Evolutionary conservation across 2,329 filamentous ascomycete genomes (phyloP).

Genomic region (Colletotrichum orbiculare): DNA sequence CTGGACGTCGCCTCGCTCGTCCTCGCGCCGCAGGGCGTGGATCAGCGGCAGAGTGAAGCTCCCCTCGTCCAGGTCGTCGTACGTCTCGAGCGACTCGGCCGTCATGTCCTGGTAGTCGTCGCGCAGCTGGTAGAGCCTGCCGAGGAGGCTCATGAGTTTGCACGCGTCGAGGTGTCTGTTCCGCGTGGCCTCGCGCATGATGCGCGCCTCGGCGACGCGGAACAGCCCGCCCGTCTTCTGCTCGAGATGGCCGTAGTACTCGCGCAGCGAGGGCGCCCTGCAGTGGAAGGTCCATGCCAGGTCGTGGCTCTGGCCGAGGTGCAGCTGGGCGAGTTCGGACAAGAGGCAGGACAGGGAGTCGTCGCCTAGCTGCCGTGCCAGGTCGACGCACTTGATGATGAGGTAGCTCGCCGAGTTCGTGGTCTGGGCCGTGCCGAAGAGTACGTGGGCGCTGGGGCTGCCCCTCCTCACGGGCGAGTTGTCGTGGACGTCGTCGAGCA

Average conservation of each 20-base stretch:
- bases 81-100: conserved; percentile 13
- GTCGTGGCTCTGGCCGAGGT: conserved; percentile 44
- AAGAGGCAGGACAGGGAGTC: conserved; percentile 37
- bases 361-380: conserved; percentile 37
- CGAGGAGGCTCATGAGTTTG: conserved; percentile 17
- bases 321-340: conserved; percentile 29
- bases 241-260: conserved; percentile 40
- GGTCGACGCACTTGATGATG: conserved; percentile 37
- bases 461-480: conserved; percentile 46
- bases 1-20: conserved; percentile 1
- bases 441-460: conserved; percentile 46
- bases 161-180: conserved; percentile 12
- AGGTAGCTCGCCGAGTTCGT: conserved; percentile 50
- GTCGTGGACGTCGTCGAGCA: conserved; percentile 53
- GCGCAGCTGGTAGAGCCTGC: conserved; percentile 18
- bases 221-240: conserved; percentile 19
- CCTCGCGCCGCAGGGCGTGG: conserved; percentile 12
- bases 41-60: conserved; percentile 22
- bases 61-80: conserved; percentile 8
- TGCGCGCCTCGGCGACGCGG: conserved; percentile 16
- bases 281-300: conserved; percentile 41
- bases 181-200: conserved; percentile 19
- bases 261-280: conserved; percentile 38
- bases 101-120: conserved; percentile 22
- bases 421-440: conserved; percentile 49